These are phyloP conservation scores for Saprolegnia parasitica DNA, from an alignment of 352 stramenopile genomes.

Conservation along the genomic window DNA sequence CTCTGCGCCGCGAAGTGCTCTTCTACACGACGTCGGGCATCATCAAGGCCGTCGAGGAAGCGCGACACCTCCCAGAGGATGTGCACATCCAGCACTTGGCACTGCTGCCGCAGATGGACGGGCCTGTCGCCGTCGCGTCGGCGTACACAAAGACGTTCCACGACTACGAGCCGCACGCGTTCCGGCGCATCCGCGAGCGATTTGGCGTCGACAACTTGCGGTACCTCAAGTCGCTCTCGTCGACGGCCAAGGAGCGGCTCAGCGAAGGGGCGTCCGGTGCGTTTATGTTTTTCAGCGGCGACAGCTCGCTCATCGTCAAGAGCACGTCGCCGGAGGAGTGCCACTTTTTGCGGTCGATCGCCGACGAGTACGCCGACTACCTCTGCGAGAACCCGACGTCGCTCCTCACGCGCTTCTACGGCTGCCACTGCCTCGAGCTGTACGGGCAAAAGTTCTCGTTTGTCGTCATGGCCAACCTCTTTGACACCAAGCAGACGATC, in stretches of 20 bases:
- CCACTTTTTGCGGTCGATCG: constrained; percentile 79
- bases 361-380: constrained; percentile 83
- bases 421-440: constrained; percentile 84
- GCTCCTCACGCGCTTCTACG: constrained; percentile 86
- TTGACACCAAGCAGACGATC: constrained; percentile 84
- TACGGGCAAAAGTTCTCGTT: constrained; percentile 91
- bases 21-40: constrained; percentile 89
- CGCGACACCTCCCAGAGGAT: constrained; percentile 61
- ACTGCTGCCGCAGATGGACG: constrained; percentile 70
- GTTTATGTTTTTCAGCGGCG: constrained; percentile 90
- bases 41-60: constrained; percentile 79
- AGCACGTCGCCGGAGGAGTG: constrained; percentile 86
- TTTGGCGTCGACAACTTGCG: constrained; percentile 82
- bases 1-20: constrained; percentile 79
- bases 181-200: constrained; percentile 83
- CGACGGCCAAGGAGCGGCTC: constrained; percentile 83
- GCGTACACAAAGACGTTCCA: constrained; percentile 74
- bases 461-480: constrained; percentile 91
- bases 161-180: constrained; percentile 83
- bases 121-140: not conserved
- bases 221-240: constrained; percentile 76
- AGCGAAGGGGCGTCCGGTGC: constrained; percentile 83
- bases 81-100: constrained; percentile 81
- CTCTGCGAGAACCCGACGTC: constrained; percentile 79
- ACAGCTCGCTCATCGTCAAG: constrained; percentile 88